A percentile compares a stretch with the other conserved stretches of the same genome.
phyloP scores from a whole-genome alignment of 768 basidiomycete genomes.

The Melanogaster broomeanus region DNA sequence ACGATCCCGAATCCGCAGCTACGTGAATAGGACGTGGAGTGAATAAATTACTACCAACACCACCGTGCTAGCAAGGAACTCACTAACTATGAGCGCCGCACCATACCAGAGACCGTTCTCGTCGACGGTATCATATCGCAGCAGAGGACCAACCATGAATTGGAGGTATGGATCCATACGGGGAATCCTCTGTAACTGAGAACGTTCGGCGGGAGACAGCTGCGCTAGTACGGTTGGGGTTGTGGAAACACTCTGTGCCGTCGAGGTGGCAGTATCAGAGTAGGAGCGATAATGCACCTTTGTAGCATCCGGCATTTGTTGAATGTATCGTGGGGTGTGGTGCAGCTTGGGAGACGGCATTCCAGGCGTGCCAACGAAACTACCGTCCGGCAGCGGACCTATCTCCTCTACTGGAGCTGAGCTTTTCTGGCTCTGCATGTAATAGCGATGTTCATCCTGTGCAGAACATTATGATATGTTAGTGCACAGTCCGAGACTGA shows the following conservation, averaged over 20 bases:
- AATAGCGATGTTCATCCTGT: constrained; percentile 33
- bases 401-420: constrained; percentile 61
- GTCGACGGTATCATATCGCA: constrained; percentile 89
- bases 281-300: constrained; percentile 29
- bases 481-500: background rate
- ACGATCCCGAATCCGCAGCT: constrained; percentile 80
- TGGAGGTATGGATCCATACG: constrained; percentile 83
- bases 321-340: constrained; percentile 6
- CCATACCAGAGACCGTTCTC: constrained; percentile 82
- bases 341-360: constrained; percentile 47
- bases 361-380: constrained; percentile 52
- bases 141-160: constrained; percentile 89
- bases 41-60: background rate
- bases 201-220: constrained; percentile 64
- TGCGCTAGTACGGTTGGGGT: constrained; percentile 38
- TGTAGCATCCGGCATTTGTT: constrained; percentile 19
- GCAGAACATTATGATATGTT: constrained; percentile 18
- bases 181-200: constrained; percentile 54
- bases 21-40: background rate
- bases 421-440: constrained; percentile 35
- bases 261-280: constrained; percentile 3
- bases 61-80: constrained; percentile 35
- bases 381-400: constrained; percentile 57
- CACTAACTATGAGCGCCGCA: constrained; percentile 85
- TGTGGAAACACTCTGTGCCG: constrained; percentile 16